A percentile compares a stretch with the other conserved stretches of the same genome.
Evolutionary conservation across 176 grass and related monocot genomes (phyloP).

Genomic region (Pontederia crassipes): DNA sequence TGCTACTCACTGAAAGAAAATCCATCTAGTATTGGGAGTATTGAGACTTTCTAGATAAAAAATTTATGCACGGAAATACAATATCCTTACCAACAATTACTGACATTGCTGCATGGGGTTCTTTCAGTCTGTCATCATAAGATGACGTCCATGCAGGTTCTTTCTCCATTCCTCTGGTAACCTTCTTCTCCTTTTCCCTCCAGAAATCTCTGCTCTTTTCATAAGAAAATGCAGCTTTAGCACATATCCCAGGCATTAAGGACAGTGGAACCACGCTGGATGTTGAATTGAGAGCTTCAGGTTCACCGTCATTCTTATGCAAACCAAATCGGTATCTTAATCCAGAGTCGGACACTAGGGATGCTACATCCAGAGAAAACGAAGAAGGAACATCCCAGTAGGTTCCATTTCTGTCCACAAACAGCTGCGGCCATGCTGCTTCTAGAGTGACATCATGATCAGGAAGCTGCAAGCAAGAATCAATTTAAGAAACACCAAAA

Average conservation of each 20-base stretch:
- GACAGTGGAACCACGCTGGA: neutral
- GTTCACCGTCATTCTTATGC: constrained; percentile 20
- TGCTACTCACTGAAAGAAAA: neutral
- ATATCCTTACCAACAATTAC: constrained; percentile 22
- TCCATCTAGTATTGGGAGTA: neutral
- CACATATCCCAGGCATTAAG: constrained; percentile 26
- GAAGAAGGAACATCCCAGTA: constrained; percentile 32
- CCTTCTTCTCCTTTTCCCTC: constrained; percentile 16
- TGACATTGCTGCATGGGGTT: constrained; percentile 24
- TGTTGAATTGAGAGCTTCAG: constrained; percentile 12
- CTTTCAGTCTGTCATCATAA: constrained; percentile 13
- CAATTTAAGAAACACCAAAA: too few relatives aligned
- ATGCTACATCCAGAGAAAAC: constrained; percentile 20
- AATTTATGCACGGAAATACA: neutral
- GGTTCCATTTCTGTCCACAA: constrained; percentile 28
- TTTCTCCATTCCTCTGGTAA: neutral
- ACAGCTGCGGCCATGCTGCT: constrained; percentile 23
- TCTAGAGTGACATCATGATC: constrained; percentile 23
- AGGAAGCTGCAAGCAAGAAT: constrained; percentile 11
- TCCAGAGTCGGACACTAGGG: constrained; percentile 21
- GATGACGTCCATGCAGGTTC: neutral
- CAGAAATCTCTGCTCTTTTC: constrained; percentile 24
- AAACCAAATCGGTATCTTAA: constrained; percentile 25
- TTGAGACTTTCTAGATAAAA: neutral
- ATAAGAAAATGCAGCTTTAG: constrained; percentile 25